Evolutionary conservation across 345 rosid species (phyloP).

Genomic region (Sisymbrium irio): DNA sequence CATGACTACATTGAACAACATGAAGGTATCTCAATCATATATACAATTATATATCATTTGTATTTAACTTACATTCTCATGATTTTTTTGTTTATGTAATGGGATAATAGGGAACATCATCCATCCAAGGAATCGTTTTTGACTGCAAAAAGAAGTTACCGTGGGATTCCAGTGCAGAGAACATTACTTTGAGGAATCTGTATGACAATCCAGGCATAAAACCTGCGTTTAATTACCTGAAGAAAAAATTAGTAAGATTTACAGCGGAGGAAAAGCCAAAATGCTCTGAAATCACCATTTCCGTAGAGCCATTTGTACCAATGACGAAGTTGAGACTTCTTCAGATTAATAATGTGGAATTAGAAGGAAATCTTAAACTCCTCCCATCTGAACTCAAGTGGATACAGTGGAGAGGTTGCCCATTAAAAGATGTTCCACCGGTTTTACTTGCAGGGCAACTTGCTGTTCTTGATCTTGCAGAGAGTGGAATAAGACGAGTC

Average conservation of each 20-base stretch:
- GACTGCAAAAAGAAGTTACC: conserved; percentile 32
- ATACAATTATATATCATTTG: not conserved
- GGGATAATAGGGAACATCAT: conserved; percentile 44
- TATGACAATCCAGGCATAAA: not conserved
- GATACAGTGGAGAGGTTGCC: conserved; percentile 70
- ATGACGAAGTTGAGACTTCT: conserved; percentile 63
- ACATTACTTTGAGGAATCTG: conserved; percentile 1
- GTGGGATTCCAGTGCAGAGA: conserved; percentile 5
- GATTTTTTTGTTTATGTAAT: not conserved
- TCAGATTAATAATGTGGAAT: conserved; percentile 49
- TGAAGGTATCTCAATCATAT: conserved; percentile 51
- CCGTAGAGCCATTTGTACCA: conserved; percentile 38
- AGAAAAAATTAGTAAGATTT: not conserved
- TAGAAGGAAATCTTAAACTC: conserved; percentile 49
- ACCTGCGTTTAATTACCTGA: conserved; percentile 22
- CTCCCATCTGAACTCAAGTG: conserved; percentile 59
- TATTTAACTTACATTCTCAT: not conserved
- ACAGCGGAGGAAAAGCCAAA: conserved; percentile 11
- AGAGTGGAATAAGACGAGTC: conserved; percentile 45
- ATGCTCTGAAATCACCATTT: conserved; percentile 30
- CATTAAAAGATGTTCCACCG: conserved; percentile 45
- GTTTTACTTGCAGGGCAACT: conserved; percentile 40
- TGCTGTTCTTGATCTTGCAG: conserved; percentile 71
- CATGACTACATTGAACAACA: conserved; percentile 33
- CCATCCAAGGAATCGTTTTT: conserved; percentile 45